phyloP scores from a whole-genome alignment of 805 yeast genomes.

The Hemisphaericaspora nanyangensis region DNA sequence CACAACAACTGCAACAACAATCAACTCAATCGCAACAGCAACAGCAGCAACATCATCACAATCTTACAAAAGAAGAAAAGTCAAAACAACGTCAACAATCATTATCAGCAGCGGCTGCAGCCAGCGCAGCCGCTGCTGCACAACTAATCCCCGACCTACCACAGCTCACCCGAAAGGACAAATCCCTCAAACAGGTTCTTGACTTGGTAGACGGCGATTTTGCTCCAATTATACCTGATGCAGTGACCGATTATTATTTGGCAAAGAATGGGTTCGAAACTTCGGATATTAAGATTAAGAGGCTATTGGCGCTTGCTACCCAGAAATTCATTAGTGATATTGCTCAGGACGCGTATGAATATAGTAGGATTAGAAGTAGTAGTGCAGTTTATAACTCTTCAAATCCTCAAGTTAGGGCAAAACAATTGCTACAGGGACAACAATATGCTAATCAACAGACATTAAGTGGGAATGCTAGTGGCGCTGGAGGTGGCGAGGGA shows the following conservation, averaged over 20 bases:
- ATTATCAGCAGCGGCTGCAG: conserved; percentile 7
- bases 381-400: conserved; percentile 81
- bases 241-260: conserved; percentile 89
- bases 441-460: conserved; percentile 44
- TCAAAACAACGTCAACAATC: conserved; percentile 7
- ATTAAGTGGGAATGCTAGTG: conserved; percentile 17
- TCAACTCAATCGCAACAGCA: background rate
- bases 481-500: conserved; percentile 19
- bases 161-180: conserved; percentile 71
- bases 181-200: conserved; percentile 77
- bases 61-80: conserved; percentile 5
- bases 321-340: conserved; percentile 93
- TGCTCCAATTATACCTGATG: conserved; percentile 95
- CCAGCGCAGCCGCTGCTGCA: conserved; percentile 8
- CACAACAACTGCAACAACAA: background rate
- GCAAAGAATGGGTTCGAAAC: conserved; percentile 83
- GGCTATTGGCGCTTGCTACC: conserved; percentile 89
- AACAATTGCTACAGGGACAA: conserved; percentile 69
- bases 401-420: conserved; percentile 82
- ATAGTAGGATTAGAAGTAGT: conserved; percentile 85
- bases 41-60: conserved; percentile 5
- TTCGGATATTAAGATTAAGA: conserved; percentile 65
- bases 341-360: conserved; percentile 95
- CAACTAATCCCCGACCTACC: conserved; percentile 50
- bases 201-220: conserved; percentile 84